Evolutionary conservation across 73 alveolate species (phyloP).

Genomic region (Paramecium sonneborni): DNA sequence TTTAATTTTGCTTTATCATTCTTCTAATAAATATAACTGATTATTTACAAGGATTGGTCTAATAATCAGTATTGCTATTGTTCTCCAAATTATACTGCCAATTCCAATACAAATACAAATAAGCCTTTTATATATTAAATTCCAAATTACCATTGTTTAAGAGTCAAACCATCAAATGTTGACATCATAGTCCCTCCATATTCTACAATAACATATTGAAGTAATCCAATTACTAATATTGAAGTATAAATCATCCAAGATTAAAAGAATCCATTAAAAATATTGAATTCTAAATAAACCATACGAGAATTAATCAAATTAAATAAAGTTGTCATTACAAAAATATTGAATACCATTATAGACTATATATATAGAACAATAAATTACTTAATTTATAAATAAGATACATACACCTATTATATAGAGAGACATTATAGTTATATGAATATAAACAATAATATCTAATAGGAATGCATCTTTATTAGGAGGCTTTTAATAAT

Average conservation of each 20-base stretch:
- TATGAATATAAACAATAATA: conserved; percentile 85
- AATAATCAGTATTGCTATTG: background rate
- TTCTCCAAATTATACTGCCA: background rate
- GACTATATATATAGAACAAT: conserved; percentile 78
- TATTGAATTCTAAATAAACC: conserved; percentile 83
- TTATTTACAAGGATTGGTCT: background rate
- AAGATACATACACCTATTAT: conserved; percentile 68
- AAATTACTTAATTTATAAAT: conserved; percentile 73
- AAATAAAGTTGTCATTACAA: conserved; percentile 83
- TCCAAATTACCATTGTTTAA: conserved; percentile 71
- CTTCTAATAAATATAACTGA: background rate
- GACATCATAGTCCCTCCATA: conserved; percentile 75
- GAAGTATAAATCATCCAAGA: conserved; percentile 73
- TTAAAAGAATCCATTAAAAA: conserved; percentile 76
- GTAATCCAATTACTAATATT: conserved; percentile 69
- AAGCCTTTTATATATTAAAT: background rate
- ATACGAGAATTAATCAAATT: conserved; percentile 90
- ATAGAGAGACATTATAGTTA: conserved; percentile 75
- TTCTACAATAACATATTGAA: conserved; percentile 73
- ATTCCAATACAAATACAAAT: conserved; percentile 82
- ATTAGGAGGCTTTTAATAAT: conserved; percentile 83
- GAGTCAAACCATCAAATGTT: conserved; percentile 77
- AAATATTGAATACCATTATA: conserved; percentile 85
- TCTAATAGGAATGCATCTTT: conserved; percentile 83
- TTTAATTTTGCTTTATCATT: background rate